Percentiles rank a stretch among this genome's conserved stretches.
phyloP scores from a whole-genome alignment of 345 rosid genomes.

The Lumnitzera littorea region DNA sequence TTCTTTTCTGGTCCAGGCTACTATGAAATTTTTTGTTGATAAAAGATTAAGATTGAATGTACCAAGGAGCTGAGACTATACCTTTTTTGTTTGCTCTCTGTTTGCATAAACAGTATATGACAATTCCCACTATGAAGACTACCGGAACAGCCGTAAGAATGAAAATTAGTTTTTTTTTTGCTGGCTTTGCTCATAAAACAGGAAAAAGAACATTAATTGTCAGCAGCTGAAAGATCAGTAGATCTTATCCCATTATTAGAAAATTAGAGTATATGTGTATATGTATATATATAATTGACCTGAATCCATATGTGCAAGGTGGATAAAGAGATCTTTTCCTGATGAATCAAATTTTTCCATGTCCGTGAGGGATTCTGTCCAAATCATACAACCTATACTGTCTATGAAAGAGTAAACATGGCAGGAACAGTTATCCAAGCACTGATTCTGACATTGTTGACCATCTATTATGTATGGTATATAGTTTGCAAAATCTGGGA shows the following conservation, averaged over 20 bases:
- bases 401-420: conserved; percentile 4
- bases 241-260: not conserved
- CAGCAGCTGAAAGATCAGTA: not conserved
- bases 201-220: too few species aligned
- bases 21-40: too few species aligned
- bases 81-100: too few species aligned
- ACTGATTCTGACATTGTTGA: conserved; percentile 6
- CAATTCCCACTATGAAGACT: too few species aligned
- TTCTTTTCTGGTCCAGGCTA: too few species aligned
- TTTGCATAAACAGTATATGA: too few species aligned
- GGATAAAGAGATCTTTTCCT: conserved; percentile 3
- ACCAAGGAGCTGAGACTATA: too few species aligned
- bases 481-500: conserved; percentile 6
- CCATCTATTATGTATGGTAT: not conserved
- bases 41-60: too few species aligned
- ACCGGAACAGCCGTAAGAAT: too few species aligned
- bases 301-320: not conserved
- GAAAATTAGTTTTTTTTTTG: too few species aligned
- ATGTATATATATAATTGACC: not conserved
- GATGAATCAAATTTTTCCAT: not conserved
- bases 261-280: not conserved
- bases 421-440: conserved; percentile 12
- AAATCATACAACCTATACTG: not conserved
- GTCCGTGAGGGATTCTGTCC: conserved; percentile 10
- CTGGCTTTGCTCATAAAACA: too few species aligned